Evolutionary conservation across 148 eudicot genomes (phyloP).

Genomic region (Diospyros lotus): DNA sequence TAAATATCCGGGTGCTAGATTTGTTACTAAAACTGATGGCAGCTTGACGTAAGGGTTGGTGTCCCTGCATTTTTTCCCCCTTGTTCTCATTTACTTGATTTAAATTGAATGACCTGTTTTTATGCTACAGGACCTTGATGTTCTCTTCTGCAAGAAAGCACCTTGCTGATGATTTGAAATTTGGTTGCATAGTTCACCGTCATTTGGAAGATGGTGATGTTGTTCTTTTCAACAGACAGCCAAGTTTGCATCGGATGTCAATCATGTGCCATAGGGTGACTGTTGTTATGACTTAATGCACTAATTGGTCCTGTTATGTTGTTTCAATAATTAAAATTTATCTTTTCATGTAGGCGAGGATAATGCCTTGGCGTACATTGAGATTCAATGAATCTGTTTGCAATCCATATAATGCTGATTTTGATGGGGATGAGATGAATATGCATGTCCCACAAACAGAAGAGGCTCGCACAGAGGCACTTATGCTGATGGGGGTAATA

Average conservation of each 20-base stretch:
- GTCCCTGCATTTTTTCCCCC: constrained; percentile 4
- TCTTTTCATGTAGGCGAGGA: constrained; percentile 66
- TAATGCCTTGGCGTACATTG: constrained; percentile 98
- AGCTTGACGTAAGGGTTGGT: constrained; percentile 45
- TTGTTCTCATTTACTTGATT: background rate
- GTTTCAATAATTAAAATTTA: background rate
- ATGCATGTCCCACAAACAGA: constrained; percentile 99
- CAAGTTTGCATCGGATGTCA: constrained; percentile 99
- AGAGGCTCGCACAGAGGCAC: constrained; percentile 93
- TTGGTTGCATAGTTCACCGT: constrained; percentile 79
- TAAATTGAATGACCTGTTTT: constrained; percentile 1
- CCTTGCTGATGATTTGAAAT: constrained; percentile 77
- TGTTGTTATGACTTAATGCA: constrained; percentile 1
- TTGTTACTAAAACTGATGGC: constrained; percentile 57
- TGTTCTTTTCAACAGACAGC: constrained; percentile 95
- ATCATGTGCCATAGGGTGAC: constrained; percentile 95
- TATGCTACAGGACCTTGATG: constrained; percentile 56
- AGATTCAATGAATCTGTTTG: constrained; percentile 99
- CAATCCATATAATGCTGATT: constrained; percentile 99
- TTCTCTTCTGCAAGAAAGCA: constrained; percentile 52
- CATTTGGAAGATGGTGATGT: constrained; percentile 95
- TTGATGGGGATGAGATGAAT: constrained; percentile 99
- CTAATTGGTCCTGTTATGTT: background rate
- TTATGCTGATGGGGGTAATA: constrained; percentile 92
- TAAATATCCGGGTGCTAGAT: constrained; percentile 92